Evolutionary conservation across 805 yeast species (phyloP).

Genomic region (Cyberlindnera subsufficiens): DNA sequence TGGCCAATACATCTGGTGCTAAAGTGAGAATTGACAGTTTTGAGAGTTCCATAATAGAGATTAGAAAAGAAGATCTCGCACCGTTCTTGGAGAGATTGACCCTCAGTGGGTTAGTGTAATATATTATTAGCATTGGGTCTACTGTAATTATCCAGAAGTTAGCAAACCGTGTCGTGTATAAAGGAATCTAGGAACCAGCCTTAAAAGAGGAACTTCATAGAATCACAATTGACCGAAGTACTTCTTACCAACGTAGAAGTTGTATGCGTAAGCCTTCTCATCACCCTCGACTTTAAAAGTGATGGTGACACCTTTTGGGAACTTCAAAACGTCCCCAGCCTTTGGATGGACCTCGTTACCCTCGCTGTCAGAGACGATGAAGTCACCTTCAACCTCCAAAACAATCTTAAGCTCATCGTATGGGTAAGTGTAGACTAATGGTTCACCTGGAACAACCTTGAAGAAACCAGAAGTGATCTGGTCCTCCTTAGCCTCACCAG

Average conservation of each 20-base stretch:
- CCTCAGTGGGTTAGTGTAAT: slow-evolving; percentile 53
- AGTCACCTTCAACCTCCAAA: slow-evolving; percentile 57
- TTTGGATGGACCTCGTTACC: slow-evolving; percentile 50
- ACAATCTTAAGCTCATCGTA: slow-evolving; percentile 67
- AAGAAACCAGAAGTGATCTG: slow-evolving; percentile 64
- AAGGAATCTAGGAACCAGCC: too few relatives aligned
- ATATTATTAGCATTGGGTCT: neutral
- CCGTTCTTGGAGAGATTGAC: slow-evolving; percentile 84
- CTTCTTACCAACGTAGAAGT: slow-evolving; percentile 24
- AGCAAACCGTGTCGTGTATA: too few relatives aligned
- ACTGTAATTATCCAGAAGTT: too few relatives aligned
- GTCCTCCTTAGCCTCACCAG: slow-evolving; percentile 50
- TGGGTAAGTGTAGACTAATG: slow-evolving; percentile 55
- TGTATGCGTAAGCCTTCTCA: slow-evolving; percentile 46
- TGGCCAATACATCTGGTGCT: slow-evolving; percentile 80
- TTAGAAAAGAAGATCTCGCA: slow-evolving; percentile 78
- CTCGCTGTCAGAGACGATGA: slow-evolving; percentile 55
- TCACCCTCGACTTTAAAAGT: slow-evolving; percentile 58
- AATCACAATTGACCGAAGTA: neutral
- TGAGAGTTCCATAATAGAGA: slow-evolving; percentile 89
- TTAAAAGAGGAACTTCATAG: too few relatives aligned
- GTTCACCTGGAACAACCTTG: slow-evolving; percentile 64
- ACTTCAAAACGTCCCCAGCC: slow-evolving; percentile 65
- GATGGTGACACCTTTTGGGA: slow-evolving; percentile 62
- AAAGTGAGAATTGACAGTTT: slow-evolving; percentile 89